Evolutionary conservation across 2,329 filamentous ascomycete genomes (phyloP).

Genomic region (Ceratocystis eucalypticola): DNA sequence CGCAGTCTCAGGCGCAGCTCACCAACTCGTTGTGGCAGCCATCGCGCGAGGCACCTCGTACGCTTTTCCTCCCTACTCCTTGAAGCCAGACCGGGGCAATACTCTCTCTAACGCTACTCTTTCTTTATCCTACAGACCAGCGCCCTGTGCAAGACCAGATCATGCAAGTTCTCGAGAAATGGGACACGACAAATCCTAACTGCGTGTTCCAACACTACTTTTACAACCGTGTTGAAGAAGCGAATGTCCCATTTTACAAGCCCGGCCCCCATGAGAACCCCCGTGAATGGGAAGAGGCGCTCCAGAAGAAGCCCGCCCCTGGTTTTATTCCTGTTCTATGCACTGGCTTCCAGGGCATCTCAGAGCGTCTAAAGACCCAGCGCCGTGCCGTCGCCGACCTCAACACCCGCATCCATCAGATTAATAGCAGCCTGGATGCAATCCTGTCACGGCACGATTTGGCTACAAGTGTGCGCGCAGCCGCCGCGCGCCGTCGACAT

Average conservation of each 20-base stretch:
- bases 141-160: slow-evolving; percentile 67
- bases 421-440: slow-evolving; percentile 59
- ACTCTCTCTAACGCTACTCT: slow-evolving; percentile 15
- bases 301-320: slow-evolving; percentile 62
- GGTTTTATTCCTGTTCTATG: slow-evolving; percentile 66
- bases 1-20: slow-evolving; percentile 35
- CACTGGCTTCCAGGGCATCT: slow-evolving; percentile 58
- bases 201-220: slow-evolving; percentile 74
- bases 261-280: slow-evolving; percentile 58
- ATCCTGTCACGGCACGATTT: slow-evolving; percentile 67
- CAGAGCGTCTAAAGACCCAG: slow-evolving; percentile 59
- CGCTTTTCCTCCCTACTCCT: slow-evolving; percentile 18
- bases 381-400: slow-evolving; percentile 54
- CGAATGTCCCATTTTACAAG: slow-evolving; percentile 61
- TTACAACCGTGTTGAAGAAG: slow-evolving; percentile 70
- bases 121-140: slow-evolving; percentile 32
- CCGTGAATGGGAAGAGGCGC: slow-evolving; percentile 70
- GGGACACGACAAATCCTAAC: slow-evolving; percentile 53
- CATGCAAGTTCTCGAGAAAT: slow-evolving; percentile 55
- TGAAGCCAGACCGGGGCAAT: background rate
- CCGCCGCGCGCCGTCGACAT: slow-evolving; percentile 60
- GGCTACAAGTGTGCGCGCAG: slow-evolving; percentile 57
- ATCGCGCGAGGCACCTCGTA: slow-evolving; percentile 38
- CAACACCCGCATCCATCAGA: slow-evolving; percentile 61
- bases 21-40: slow-evolving; percentile 42